Conservation (phyloP, 306 rosid genomes). For the Lablab purpureus region DNA sequence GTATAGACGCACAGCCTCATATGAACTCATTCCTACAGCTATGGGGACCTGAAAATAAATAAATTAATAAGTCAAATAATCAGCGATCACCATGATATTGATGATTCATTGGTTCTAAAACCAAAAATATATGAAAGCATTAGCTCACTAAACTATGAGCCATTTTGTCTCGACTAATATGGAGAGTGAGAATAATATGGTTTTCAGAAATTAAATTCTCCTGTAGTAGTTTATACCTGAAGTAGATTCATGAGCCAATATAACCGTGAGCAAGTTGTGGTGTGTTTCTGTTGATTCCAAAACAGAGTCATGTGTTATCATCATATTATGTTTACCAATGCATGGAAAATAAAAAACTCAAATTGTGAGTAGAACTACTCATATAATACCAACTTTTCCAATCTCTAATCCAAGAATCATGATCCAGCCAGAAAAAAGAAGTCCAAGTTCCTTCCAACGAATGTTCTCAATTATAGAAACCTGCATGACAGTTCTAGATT, state of each 20-base stretch:
- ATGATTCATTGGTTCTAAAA: background rate
- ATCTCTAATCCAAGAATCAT: slow-evolving; percentile 48
- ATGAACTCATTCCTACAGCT: slow-evolving; percentile 40
- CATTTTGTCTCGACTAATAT: background rate
- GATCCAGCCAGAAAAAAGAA: slow-evolving; percentile 71
- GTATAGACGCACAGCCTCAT: slow-evolving; percentile 55
- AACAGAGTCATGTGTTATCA: slow-evolving; percentile 14
- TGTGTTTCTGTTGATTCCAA: slow-evolving; percentile 54
- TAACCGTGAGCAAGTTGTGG: slow-evolving; percentile 59
- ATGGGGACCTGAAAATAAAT: slow-evolving; percentile 42
- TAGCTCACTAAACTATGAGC: background rate
- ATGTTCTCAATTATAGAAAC: slow-evolving; percentile 52
- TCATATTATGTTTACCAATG: background rate
- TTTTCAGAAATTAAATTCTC: background rate
- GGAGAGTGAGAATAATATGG: too few relatives aligned
- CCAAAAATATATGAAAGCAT: slow-evolving; percentile 9
- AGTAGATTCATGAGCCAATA: slow-evolving; percentile 65
- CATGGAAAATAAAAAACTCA: slow-evolving; percentile 9
- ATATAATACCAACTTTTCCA: slow-evolving; percentile 37
- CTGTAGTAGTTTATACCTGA: slow-evolving; percentile 52
- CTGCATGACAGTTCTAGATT: slow-evolving; percentile 47
- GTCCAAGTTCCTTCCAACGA: slow-evolving; percentile 65
- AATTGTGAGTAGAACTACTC: slow-evolving; percentile 13
- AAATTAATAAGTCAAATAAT: background rate
- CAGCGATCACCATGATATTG: background rate